Evolutionary conservation across 106 monocot species (phyloP), one percentile per base, ranked within the genome.

Genomic region (Xerophyta viscosa): DNA sequence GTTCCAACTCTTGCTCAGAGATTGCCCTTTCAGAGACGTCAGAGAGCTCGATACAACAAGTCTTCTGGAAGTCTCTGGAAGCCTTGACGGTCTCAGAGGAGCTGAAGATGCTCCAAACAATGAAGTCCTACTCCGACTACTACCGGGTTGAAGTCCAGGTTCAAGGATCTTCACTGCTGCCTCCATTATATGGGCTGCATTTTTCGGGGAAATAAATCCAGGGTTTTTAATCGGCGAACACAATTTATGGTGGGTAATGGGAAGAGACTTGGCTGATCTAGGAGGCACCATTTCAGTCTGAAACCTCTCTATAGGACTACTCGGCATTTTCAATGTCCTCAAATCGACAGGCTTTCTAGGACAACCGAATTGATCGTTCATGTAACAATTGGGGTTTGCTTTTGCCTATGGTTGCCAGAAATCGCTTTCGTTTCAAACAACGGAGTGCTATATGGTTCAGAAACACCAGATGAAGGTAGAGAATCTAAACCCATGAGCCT

Each of bases 401-500:
- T n/a, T n/a, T n/a, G n/a, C n/a, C 62, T 57, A 20, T 26, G 58
- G 17, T 46, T 68, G 3, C 70, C 77, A 3, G 67, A 52, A 47
- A 63, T 46, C 27, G 74, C 70, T 21, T 59, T 49, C 58, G 53
- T 24, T 25, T 83, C 83, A 17, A 67, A 37, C 9, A 78, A 72
- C 4, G 88, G 84, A 3, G 88, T 76, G 19, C 68, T 75, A 28
- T 57, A 78, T 8, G 84, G 82, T 42, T 96, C 96, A 1, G 76
- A 62, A 56, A 46, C 52, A 50, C 71, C 44, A 41, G 85, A 69
- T 27, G 65, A 37, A 25, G 96, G 96, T 66, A 89, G 50, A 9
- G 96, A 67, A 26, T 96, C 85, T 29, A 96, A 65, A 37, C 96
- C 96, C 96, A 96, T 96, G 13, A 96, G 78, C 53, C 82, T 69